phyloP scores from a whole-genome alignment of 192 early-diverging fungal genomes.

The Blastocladiella britannica region DNA sequence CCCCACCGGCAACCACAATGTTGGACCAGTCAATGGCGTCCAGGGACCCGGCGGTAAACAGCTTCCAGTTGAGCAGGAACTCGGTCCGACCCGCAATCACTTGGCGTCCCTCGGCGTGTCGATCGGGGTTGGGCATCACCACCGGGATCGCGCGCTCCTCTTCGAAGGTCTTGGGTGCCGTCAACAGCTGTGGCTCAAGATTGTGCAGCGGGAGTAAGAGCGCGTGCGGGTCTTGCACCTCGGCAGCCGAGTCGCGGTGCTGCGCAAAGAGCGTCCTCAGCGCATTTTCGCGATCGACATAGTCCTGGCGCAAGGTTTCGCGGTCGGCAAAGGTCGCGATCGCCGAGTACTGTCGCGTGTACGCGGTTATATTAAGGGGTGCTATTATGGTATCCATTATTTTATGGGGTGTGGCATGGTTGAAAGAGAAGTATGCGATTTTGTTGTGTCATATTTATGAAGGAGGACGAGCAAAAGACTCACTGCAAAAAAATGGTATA shows the following conservation, averaged over 20 bases:
- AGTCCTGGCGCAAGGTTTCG: background rate
- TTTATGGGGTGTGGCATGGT: no score
- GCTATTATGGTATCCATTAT: no score
- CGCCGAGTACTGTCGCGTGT: no score
- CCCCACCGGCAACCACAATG: slow-evolving; percentile 11
- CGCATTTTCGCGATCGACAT: background rate
- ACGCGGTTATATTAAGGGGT: no score
- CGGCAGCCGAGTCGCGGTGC: background rate
- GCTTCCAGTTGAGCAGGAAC: slow-evolving; percentile 10
- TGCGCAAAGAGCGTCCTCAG: slow-evolving; percentile 1
- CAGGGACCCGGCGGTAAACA: slow-evolving; percentile 10
- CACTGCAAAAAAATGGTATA: no score
- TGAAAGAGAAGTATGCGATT: no score
- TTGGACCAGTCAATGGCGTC: slow-evolving; percentile 9
- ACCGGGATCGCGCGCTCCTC: slow-evolving; percentile 3
- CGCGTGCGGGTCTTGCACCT: background rate
- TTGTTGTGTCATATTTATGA: no score
- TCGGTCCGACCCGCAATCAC: slow-evolving; percentile 6
- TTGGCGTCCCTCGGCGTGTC: background rate
- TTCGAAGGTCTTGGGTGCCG: no score
- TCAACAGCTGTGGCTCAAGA: no score
- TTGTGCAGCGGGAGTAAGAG: background rate
- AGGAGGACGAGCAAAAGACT: no score
- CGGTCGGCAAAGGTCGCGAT: background rate
- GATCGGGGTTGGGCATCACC: slow-evolving; percentile 6